Conservation (phyloP, 2,329 filamentous ascomycete genomes). For the Verticillium alfalfae region DNA sequence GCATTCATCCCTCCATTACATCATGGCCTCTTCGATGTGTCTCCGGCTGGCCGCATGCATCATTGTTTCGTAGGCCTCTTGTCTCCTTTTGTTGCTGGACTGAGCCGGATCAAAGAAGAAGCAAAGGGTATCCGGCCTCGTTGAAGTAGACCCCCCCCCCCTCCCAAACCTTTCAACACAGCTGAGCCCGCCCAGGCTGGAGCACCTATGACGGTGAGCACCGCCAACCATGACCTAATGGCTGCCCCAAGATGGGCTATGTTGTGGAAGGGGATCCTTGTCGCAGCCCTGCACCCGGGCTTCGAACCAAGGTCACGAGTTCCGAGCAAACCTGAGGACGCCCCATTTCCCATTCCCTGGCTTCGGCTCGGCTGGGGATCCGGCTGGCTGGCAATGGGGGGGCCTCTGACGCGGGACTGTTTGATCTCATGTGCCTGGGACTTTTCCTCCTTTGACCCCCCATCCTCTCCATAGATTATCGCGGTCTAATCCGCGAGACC, state of each 20-base stretch:
- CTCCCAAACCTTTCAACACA: background rate
- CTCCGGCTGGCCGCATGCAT: background rate
- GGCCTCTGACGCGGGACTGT: background rate
- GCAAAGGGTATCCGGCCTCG: background rate
- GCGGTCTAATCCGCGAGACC: background rate
- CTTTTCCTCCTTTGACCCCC: background rate
- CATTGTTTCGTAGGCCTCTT: background rate
- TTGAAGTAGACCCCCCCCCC: background rate
- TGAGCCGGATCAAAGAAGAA: background rate
- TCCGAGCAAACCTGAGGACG: background rate
- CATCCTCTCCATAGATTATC: background rate
- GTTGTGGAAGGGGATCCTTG: background rate
- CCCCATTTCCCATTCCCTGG: constrained; percentile 1
- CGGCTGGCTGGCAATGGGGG: background rate
- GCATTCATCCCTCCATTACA: background rate
- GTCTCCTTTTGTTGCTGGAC: background rate
- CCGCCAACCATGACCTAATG: background rate
- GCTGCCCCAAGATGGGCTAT: background rate
- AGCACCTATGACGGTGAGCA: background rate
- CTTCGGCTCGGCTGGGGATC: constrained; percentile 1
- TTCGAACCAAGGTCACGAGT: background rate
- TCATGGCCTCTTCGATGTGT: background rate
- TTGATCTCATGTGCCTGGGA: background rate
- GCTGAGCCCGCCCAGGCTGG: background rate
- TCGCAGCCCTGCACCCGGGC: background rate